phyloP scores from a whole-genome alignment of 352 stramenopile genomes.

The Phytophthora meadii region DNA sequence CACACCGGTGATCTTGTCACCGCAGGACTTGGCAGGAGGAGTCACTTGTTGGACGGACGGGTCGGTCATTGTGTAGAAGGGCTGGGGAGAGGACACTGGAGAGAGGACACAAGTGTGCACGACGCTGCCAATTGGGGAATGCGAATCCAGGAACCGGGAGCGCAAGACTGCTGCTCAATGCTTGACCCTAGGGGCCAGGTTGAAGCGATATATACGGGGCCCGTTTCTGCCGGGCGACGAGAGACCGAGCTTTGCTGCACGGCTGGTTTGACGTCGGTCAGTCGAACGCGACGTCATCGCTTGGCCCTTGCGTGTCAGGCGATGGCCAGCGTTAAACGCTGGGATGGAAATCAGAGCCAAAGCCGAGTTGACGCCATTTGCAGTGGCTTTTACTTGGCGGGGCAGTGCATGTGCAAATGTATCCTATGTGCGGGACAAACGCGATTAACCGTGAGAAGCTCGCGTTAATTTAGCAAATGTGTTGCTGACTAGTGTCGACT shows the following conservation, averaged over 20 bases:
- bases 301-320: slow-evolving; percentile 27
- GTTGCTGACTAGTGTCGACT: slow-evolving; percentile 12
- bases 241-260: slow-evolving; percentile 19
- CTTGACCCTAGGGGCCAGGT: slow-evolving; percentile 5
- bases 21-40: slow-evolving; percentile 36
- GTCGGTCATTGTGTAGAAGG: slow-evolving; percentile 28
- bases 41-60: slow-evolving; percentile 35
- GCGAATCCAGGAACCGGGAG: slow-evolving; percentile 8
- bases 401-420: neutral
- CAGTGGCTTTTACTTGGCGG: neutral
- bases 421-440: slow-evolving; percentile 19
- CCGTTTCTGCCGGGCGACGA: slow-evolving; percentile 20
- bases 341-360: slow-evolving; percentile 20
- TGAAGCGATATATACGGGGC: slow-evolving; percentile 34
- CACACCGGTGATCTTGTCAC: slow-evolving; percentile 28
- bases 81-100: slow-evolving; percentile 2
- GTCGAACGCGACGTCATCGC: slow-evolving; percentile 7
- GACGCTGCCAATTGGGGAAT: slow-evolving; percentile 38
- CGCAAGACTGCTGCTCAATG: neutral
- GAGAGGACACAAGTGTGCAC: slow-evolving; percentile 17
- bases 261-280: slow-evolving; percentile 18
- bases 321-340: slow-evolving; percentile 17
- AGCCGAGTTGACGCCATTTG: slow-evolving; percentile 12
- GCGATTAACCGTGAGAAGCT: slow-evolving; percentile 18
- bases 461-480: slow-evolving; percentile 11